phyloP scores from a whole-genome alignment of 2,329 filamentous ascomycete species.

The Tolypocladium paradoxum region DNA sequence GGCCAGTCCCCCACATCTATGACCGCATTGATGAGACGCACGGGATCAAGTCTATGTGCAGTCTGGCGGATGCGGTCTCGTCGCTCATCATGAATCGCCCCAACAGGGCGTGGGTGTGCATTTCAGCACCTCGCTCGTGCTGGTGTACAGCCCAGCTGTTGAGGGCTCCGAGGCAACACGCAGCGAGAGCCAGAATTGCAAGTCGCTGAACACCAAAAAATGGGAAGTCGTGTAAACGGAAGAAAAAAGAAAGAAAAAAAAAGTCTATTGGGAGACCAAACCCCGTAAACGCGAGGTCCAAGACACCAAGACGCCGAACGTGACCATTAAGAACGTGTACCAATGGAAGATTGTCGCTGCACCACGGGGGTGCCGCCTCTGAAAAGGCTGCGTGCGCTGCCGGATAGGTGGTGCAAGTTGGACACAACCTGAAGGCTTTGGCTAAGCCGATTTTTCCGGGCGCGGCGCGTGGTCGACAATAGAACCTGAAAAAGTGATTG shows the following conservation, averaged over 20 bases:
- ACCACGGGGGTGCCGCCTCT: neutral
- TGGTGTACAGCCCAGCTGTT: neutral
- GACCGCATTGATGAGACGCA: neutral
- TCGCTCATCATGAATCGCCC: neutral
- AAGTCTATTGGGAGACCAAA: slow-evolving; percentile 1
- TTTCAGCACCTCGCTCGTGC: neutral
- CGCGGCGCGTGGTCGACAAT: neutral
- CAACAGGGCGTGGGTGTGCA: neutral
- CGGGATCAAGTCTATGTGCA: neutral
- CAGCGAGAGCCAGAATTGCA: neutral
- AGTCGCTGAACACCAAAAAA: slow-evolving; percentile 13
- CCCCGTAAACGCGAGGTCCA: neutral
- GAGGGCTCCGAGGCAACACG: neutral
- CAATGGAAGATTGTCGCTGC: slow-evolving; percentile 3
- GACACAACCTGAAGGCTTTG: neutral
- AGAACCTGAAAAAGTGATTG: slow-evolving; percentile 8
- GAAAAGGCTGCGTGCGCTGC: neutral
- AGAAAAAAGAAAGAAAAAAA: neutral
- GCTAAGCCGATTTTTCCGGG: neutral
- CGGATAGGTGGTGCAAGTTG: neutral
- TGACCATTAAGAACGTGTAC: slow-evolving; percentile 25
- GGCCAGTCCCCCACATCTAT: neutral
- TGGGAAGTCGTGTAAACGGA: neutral
- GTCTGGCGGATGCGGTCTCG: neutral
- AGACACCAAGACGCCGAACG: slow-evolving; percentile 14